These are phyloP conservation scores for Trypanosoma theileri DNA, from an alignment of 208 protist genomes.

Conservation along the genomic window DNA sequence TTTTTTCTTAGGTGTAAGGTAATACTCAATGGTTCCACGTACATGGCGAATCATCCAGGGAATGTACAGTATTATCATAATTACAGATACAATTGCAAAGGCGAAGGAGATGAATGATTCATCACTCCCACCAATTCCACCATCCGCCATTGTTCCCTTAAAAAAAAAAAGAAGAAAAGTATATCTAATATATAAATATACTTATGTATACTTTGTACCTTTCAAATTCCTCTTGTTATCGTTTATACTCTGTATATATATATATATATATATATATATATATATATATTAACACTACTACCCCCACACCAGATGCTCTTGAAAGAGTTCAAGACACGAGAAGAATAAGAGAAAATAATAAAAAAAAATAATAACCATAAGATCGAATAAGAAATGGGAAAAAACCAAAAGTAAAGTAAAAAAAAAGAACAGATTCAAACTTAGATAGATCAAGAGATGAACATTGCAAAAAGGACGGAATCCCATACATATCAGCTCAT, in stretches of 20 bases:
- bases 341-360: slow-evolving; percentile 25
- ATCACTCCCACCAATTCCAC: slow-evolving; percentile 76
- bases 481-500: no score
- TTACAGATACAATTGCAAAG: slow-evolving; percentile 84
- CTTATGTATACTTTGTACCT: no score
- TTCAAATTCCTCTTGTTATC: no score
- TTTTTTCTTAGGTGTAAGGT: slow-evolving; percentile 55
- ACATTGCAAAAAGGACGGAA: no score
- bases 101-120: slow-evolving; percentile 89
- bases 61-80: slow-evolving; percentile 87
- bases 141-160: slow-evolving; percentile 37
- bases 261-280: not conserved
- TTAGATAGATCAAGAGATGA: not conserved
- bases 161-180: not conserved
- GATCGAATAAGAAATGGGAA: no score
- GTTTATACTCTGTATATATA: not conserved
- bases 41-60: slow-evolving; percentile 76
- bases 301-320: not conserved
- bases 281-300: not conserved
- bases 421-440: not conserved
- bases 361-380: not conserved
- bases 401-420: not conserved
- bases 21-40: slow-evolving; percentile 57
- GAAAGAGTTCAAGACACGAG: not conserved
- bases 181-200: no score